Conservation (phyloP, 331 rosid species). For the Stylosanthes scabra region DNA sequence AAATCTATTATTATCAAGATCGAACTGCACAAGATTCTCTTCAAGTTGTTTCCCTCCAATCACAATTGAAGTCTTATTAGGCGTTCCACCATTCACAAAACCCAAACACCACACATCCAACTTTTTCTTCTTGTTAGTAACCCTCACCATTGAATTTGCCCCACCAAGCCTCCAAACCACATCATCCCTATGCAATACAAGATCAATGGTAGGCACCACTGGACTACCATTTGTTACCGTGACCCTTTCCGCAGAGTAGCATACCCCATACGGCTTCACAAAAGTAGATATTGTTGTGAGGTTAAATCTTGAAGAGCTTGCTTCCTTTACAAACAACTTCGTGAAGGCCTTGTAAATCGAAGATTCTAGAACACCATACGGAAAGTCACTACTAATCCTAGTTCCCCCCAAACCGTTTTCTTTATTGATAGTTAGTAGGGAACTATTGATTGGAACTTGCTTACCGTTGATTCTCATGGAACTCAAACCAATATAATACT, state of each 20-base stretch:
- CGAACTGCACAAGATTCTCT: conserved; percentile 41
- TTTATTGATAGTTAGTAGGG: conserved; percentile 29
- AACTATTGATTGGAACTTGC: conserved; percentile 33
- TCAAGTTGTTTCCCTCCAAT: conserved; percentile 49
- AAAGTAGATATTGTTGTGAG: conserved; percentile 12
- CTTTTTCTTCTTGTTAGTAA: conserved; percentile 13
- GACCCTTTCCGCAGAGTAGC: too few relatives aligned
- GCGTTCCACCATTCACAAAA: conserved; percentile 38
- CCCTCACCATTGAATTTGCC: conserved; percentile 52
- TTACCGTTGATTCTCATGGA: neutral
- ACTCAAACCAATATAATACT: conserved; percentile 39
- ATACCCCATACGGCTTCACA: conserved; percentile 22
- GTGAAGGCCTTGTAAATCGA: conserved; percentile 2
- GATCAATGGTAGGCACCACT: conserved; percentile 40
- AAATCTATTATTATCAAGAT: conserved; percentile 14
- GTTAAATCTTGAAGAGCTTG: conserved; percentile 32
- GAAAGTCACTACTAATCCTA: conserved; percentile 41
- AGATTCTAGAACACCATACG: neutral
- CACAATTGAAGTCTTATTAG: conserved; percentile 43
- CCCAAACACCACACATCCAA: conserved; percentile 48
- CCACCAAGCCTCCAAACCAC: conserved; percentile 49
- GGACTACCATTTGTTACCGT: too few relatives aligned
- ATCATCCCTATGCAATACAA: conserved; percentile 34
- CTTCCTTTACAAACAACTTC: conserved; percentile 15
- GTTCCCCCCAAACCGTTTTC: conserved; percentile 41